Evolutionary conservation across 495 filamentous ascomycete species (phyloP), one percentile per base, ranked within the genome.

Genomic region (Podospora bellae-mahoneyi): DNA sequence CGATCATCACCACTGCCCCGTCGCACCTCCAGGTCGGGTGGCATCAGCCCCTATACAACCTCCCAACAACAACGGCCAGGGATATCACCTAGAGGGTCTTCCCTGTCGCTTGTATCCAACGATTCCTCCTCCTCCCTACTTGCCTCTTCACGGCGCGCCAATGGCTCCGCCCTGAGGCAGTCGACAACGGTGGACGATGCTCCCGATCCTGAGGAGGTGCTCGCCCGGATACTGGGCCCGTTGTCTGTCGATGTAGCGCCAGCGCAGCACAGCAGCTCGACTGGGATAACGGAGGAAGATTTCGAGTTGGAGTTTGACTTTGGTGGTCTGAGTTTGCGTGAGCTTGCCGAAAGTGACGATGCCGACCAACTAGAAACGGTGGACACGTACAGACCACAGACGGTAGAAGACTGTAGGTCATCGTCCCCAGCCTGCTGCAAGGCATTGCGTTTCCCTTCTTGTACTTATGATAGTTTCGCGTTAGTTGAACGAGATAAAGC

Each of bases 401-500:
- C 90, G 60, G 78, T 90, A 63, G 87, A 91, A 80, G 92, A 97
- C 78, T 96, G 92, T 93, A 78, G 64, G 81, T 65, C 26, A 57
- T 68, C 65, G 61, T 67, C 30, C 48, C 15, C 53, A 48, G 39
- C 39, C 39, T 13, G 15, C 15, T 16, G 15, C 39, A 48, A 13
- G 39, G 39, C 66, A 27, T 23, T 75, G 70, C 70, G 66, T 70
- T 72, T 64, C 66, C 73, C 62, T 70, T 62, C 70, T 69, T 69
- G 73, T 72, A 70, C 73, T 77, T 68, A 48, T 48, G 39, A 78
- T 74, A 61, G 59, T 64, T 57, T 64, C 67, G 67, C 58, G 30
- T 64, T 68, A 94, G 91, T 92, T 77, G 92, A 97, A 75, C 84
- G 85, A 74, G 93, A 97, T 64, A 91, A 92, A 73, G 85, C 91